A percentile compares a stretch with the other conserved stretches of the same genome.
Conservation (phyloP, 768 basidiomycete species). For the Suillus alpinus region DNA sequence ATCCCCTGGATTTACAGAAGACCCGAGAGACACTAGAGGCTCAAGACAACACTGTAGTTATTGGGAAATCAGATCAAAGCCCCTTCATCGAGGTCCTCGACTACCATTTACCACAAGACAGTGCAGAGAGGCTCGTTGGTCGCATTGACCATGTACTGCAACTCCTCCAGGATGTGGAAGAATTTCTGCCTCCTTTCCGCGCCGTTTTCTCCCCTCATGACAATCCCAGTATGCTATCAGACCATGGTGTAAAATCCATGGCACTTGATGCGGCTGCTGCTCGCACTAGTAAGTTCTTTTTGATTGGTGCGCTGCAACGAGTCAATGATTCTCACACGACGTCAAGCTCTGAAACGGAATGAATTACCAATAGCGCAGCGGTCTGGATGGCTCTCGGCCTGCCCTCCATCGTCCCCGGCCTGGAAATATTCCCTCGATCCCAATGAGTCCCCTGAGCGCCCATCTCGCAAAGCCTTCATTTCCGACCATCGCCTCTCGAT, state of each 20-base stretch:
- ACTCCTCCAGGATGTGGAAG: constrained; percentile 26
- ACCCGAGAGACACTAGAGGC: constrained; percentile 22
- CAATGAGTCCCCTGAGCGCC: not conserved
- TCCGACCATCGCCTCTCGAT: constrained; percentile 33
- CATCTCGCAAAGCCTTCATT: constrained; percentile 29
- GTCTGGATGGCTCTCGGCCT: constrained; percentile 22
- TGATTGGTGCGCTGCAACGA: not conserved
- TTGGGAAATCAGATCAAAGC: constrained; percentile 18
- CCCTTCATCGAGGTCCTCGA: constrained; percentile 15
- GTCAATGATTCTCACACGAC: not conserved
- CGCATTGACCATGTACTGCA: constrained; percentile 15
- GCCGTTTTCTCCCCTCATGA: constrained; percentile 30
- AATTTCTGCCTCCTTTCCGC: constrained; percentile 30
- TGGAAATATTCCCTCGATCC: constrained; percentile 30
- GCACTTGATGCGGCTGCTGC: constrained; percentile 26
- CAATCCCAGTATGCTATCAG: constrained; percentile 25
- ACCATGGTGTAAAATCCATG: constrained; percentile 21
- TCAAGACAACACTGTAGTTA: constrained; percentile 12
- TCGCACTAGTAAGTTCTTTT: constrained; percentile 20
- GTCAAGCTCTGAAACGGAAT: constrained; percentile 23
- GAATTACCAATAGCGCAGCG: constrained; percentile 34
- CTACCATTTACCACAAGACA: constrained; percentile 10
- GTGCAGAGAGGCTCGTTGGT: not conserved
- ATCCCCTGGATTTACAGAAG: constrained; percentile 23
- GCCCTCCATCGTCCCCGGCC: constrained; percentile 22